These are phyloP conservation scores for Murraya paniculata DNA, from an alignment of 345 rosid species.

Conservation along the genomic window DNA sequence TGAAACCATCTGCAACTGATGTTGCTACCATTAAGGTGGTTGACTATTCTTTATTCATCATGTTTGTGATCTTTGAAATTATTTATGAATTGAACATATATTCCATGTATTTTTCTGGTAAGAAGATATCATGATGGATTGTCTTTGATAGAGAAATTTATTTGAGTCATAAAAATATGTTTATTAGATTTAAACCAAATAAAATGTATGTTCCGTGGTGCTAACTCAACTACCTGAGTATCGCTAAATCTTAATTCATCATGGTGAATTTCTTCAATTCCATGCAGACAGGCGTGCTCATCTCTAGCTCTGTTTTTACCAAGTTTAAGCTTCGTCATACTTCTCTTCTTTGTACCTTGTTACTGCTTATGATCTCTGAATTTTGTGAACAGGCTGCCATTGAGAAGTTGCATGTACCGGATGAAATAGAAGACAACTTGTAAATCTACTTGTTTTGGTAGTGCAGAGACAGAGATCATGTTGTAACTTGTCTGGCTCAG, in stretches of 20 bases:
- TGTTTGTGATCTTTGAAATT: background rate
- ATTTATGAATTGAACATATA: background rate
- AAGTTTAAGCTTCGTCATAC: background rate
- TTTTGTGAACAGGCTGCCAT: constrained; percentile 77
- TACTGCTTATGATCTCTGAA: background rate
- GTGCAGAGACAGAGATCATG: constrained; percentile 8
- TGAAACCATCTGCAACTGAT: constrained; percentile 94
- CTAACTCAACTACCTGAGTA: too few relatives aligned
- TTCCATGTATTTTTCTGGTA: background rate
- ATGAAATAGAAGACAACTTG: constrained; percentile 71
- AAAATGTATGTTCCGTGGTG: too few relatives aligned
- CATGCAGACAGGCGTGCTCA: background rate
- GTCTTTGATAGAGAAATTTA: background rate
- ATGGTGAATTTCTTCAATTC: background rate
- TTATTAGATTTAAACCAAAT: too few relatives aligned
- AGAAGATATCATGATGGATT: background rate
- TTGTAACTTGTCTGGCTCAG: constrained; percentile 20
- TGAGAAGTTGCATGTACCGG: constrained; percentile 94
- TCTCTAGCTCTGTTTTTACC: background rate
- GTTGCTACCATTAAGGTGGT: constrained; percentile 89
- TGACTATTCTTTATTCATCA: constrained; percentile 5
- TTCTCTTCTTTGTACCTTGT: background rate
- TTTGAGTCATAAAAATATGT: background rate
- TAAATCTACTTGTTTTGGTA: constrained; percentile 16
- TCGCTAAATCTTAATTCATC: background rate